Percentiles rank a stretch among this genome's conserved stretches.
Evolutionary conservation across 805 yeast species (phyloP).

Genomic region (Saccharomycopsis schoenii): DNA sequence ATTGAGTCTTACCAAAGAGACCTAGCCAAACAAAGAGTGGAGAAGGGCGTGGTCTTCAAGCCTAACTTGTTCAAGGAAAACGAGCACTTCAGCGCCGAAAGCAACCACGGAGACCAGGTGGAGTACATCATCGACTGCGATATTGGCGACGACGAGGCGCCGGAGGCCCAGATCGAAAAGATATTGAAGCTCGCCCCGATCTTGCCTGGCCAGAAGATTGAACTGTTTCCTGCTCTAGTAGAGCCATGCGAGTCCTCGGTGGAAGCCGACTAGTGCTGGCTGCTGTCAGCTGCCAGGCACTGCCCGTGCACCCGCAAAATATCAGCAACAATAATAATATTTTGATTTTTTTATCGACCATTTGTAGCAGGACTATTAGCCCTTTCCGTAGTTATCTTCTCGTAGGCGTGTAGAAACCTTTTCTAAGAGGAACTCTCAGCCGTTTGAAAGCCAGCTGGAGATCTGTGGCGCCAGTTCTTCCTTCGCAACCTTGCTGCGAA

Average conservation of each 20-base stretch:
- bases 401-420: too few relatives aligned
- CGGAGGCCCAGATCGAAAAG: constrained; percentile 44
- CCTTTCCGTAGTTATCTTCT: too few relatives aligned
- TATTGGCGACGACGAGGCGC: constrained; percentile 40
- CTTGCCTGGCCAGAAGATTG: constrained; percentile 62
- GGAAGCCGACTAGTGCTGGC: not conserved
- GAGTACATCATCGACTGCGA: constrained; percentile 62
- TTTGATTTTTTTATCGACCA: too few relatives aligned
- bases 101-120: constrained; percentile 32
- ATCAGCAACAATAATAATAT: too few relatives aligned
- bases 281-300: too few relatives aligned
- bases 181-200: constrained; percentile 66
- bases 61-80: constrained; percentile 64
- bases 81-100: constrained; percentile 24
- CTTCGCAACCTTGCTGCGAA: too few relatives aligned
- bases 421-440: too few relatives aligned
- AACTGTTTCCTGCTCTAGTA: not conserved
- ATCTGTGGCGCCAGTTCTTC: too few relatives aligned
- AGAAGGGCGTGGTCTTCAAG: constrained; percentile 69
- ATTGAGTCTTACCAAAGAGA: constrained; percentile 84
- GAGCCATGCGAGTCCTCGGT: not conserved
- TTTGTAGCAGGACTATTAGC: too few relatives aligned
- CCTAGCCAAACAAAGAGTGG: constrained; percentile 61
- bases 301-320: not conserved
- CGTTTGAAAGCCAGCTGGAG: too few relatives aligned